Conservation (phyloP, 768 basidiomycete species). For the Pisolithus orientalis region DNA sequence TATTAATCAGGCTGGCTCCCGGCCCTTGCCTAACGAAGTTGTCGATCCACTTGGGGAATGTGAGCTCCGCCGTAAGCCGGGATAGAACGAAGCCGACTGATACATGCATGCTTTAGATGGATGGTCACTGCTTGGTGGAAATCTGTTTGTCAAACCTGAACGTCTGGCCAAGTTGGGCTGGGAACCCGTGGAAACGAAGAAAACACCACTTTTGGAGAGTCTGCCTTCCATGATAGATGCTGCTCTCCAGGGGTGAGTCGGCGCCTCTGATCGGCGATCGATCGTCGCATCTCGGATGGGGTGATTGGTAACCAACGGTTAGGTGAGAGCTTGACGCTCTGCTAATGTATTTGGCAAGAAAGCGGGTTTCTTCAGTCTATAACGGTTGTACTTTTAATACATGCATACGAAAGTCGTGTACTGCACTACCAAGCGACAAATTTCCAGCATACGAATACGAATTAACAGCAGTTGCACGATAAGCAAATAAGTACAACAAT, state of each 20-base stretch:
- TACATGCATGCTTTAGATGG: constrained; percentile 20
- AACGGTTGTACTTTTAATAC: background rate
- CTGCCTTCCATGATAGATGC: constrained; percentile 29
- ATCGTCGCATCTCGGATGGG: background rate
- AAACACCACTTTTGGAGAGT: constrained; percentile 21
- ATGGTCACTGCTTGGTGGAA: constrained; percentile 37
- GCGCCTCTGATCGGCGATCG: background rate
- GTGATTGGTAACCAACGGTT: too few species aligned
- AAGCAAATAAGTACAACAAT: too few species aligned
- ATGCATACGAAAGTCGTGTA: background rate
- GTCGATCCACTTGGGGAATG: constrained; percentile 34
- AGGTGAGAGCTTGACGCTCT: too few species aligned
- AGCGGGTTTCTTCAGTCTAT: background rate
- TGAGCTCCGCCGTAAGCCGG: constrained; percentile 16
- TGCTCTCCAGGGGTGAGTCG: constrained; percentile 22
- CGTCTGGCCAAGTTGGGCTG: constrained; percentile 35
- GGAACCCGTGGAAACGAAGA: constrained; percentile 27
- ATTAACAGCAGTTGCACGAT: too few species aligned
- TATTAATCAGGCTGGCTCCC: constrained; percentile 27
- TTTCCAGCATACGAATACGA: too few species aligned
- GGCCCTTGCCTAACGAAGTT: constrained; percentile 27
- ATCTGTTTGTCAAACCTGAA: constrained; percentile 28
- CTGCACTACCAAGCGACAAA: too few species aligned
- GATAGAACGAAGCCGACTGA: background rate
- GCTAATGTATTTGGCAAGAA: too few species aligned